Percentiles rank a stretch among this genome's conserved stretches.
Evolutionary conservation across 1,139 yeast genomes (phyloP).

Genomic region (Candida pseudoviswanathii): DNA sequence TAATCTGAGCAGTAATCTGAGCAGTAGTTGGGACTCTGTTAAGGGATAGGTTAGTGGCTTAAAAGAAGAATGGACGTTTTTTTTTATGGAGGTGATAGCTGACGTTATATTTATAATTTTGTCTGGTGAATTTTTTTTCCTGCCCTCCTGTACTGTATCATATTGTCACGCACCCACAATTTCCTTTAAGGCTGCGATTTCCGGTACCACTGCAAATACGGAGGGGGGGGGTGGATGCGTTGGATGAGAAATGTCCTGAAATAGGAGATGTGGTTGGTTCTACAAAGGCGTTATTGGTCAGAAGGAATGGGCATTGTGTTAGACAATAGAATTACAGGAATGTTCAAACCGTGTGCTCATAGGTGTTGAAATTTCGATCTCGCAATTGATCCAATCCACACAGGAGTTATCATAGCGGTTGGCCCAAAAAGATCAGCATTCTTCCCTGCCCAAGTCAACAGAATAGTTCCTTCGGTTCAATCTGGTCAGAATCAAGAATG

Average conservation of each 20-base stretch:
- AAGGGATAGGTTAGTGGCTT: background rate
- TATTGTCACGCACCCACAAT: background rate
- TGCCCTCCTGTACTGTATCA: background rate
- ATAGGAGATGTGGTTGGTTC: background rate
- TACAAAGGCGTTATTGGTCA: background rate
- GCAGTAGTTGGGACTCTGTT: background rate
- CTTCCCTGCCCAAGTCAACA: no score
- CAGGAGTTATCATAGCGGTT: no score
- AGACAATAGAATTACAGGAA: constrained; percentile 2
- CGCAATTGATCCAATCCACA: background rate
- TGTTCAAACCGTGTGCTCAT: background rate
- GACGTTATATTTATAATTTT: constrained; percentile 4
- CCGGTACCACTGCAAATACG: background rate
- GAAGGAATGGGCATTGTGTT: background rate
- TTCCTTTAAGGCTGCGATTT: background rate
- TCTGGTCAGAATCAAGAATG: constrained; percentile 1
- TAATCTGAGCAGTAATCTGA: background rate
- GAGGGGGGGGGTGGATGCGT: background rate
- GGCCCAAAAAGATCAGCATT: background rate
- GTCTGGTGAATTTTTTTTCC: background rate
- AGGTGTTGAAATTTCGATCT: background rate
- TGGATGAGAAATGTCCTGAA: background rate
- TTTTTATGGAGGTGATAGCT: background rate
- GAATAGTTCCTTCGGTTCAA: background rate
- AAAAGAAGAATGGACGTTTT: background rate